Conservation (phyloP, 257 asterid species). For the Penstemon eatonii region DNA sequence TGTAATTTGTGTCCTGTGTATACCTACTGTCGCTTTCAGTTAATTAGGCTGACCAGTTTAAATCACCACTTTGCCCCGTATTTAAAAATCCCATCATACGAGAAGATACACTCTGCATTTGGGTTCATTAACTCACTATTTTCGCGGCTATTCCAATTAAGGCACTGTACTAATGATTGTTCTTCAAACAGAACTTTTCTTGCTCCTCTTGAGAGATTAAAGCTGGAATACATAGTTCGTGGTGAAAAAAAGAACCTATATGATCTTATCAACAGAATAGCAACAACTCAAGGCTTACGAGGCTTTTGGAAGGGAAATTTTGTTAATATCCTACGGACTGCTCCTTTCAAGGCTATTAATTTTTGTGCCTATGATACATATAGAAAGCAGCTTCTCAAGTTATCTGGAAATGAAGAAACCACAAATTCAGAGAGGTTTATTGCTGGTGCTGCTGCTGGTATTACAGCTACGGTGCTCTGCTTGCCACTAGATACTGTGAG, state of each 20-base stretch:
- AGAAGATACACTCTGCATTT: slow-evolving; percentile 14
- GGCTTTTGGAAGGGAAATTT: slow-evolving; percentile 99
- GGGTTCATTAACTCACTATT: slow-evolving; percentile 19
- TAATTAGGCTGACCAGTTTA: slow-evolving; percentile 1
- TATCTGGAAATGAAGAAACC: slow-evolving; percentile 80
- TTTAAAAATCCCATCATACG: not conserved
- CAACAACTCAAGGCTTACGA: slow-evolving; percentile 83
- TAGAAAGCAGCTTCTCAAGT: slow-evolving; percentile 74
- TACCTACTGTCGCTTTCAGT: not conserved
- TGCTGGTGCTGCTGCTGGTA: slow-evolving; percentile 99
- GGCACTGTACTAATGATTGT: slow-evolving; percentile 26
- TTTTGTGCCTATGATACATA: slow-evolving; percentile 88
- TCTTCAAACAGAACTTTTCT: slow-evolving; percentile 72
- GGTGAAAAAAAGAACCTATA: slow-evolving; percentile 70
- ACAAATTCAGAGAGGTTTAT: slow-evolving; percentile 73
- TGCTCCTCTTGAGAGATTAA: slow-evolving; percentile 97
- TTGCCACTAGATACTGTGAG: slow-evolving; percentile 97
- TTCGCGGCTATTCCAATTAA: slow-evolving; percentile 6
- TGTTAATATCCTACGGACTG: slow-evolving; percentile 89
- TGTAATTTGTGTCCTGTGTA: not conserved
- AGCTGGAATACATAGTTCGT: slow-evolving; percentile 90
- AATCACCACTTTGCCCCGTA: not conserved
- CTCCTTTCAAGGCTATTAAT: slow-evolving; percentile 97
- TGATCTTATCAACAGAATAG: slow-evolving; percentile 69
- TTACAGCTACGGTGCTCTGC: slow-evolving; percentile 96